Conservation (phyloP, 2,329 filamentous ascomycete species). For the Trichothecium sympodiale region DNA sequence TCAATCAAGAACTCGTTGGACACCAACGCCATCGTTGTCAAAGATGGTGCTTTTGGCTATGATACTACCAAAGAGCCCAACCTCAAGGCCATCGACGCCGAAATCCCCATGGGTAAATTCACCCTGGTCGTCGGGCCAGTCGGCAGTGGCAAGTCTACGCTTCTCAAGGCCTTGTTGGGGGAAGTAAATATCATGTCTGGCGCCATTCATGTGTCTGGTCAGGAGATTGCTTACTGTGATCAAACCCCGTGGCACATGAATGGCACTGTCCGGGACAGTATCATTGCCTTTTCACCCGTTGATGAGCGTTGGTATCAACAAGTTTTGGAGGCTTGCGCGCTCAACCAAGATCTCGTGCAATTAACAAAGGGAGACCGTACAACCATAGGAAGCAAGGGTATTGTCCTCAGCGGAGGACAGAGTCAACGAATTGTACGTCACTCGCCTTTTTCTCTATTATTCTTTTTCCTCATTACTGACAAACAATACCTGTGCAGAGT, state of each 20-base stretch:
- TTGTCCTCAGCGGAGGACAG: slow-evolving; percentile 26
- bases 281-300: slow-evolving; percentile 14
- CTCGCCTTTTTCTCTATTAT: neutral
- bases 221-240: slow-evolving; percentile 14
- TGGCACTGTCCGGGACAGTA: slow-evolving; percentile 19
- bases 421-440: slow-evolving; percentile 17
- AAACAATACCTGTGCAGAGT: slow-evolving; percentile 7
- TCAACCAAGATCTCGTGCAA: slow-evolving; percentile 13
- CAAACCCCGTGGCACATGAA: slow-evolving; percentile 18
- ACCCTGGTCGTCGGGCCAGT: slow-evolving; percentile 24
- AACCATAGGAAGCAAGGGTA: slow-evolving; percentile 22
- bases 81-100: neutral
- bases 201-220: slow-evolving; percentile 9
- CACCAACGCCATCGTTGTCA: neutral
- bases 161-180: slow-evolving; percentile 19
- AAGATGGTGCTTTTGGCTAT: slow-evolving; percentile 2
- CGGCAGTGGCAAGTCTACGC: slow-evolving; percentile 23
- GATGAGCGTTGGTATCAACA: slow-evolving; percentile 17
- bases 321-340: slow-evolving; percentile 13
- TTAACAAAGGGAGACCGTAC: slow-evolving; percentile 21
- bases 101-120: slow-evolving; percentile 7
- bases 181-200: slow-evolving; percentile 13
- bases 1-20: neutral
- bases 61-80: neutral
- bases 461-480: neutral